A percentile compares a stretch with the other conserved stretches of the same genome.
These are phyloP conservation scores for Trametes pubescens DNA, from an alignment of 1,284 basidiomycete species.

Conservation along the genomic window DNA sequence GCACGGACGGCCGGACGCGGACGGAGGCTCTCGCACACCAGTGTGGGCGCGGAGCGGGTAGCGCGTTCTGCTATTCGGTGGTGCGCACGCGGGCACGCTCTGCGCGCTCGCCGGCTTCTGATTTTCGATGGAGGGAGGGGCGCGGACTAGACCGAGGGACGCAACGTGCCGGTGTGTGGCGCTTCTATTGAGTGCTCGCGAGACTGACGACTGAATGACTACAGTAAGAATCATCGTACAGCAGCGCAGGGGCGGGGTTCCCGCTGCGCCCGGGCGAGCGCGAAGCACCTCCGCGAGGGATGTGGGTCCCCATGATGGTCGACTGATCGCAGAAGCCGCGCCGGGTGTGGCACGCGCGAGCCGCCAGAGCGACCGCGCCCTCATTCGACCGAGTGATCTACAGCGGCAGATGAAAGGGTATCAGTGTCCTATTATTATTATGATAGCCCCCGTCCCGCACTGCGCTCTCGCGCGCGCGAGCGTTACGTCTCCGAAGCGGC, in stretches of 20 bases:
- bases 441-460: constrained; percentile 22
- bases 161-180: constrained; percentile 5
- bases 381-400: constrained; percentile 36
- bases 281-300: constrained; percentile 9
- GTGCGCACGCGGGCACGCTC: not conserved
- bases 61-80: not conserved
- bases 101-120: constrained; percentile 16
- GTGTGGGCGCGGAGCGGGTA: not conserved
- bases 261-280: constrained; percentile 19
- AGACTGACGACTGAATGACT: constrained; percentile 5
- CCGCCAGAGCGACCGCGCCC: constrained; percentile 26
- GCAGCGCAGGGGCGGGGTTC: constrained; percentile 17
- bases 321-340: constrained; percentile 30
- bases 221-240: not conserved
- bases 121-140: constrained; percentile 3
- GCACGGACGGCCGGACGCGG: not conserved
- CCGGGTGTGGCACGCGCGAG: constrained; percentile 24
- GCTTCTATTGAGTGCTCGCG: constrained; percentile 14
- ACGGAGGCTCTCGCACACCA: not conserved
- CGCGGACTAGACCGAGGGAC: constrained; percentile 1
- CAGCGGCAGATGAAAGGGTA: constrained; percentile 29
- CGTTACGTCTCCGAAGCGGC: constrained; percentile 19
- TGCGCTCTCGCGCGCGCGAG: constrained; percentile 10
- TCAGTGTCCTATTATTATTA: constrained; percentile 30
- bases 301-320: constrained; percentile 32